Base-by-base conservation (phyloP, 2,329 filamentous ascomycete genomes). In the Aureobasidium sp. region DNA sequence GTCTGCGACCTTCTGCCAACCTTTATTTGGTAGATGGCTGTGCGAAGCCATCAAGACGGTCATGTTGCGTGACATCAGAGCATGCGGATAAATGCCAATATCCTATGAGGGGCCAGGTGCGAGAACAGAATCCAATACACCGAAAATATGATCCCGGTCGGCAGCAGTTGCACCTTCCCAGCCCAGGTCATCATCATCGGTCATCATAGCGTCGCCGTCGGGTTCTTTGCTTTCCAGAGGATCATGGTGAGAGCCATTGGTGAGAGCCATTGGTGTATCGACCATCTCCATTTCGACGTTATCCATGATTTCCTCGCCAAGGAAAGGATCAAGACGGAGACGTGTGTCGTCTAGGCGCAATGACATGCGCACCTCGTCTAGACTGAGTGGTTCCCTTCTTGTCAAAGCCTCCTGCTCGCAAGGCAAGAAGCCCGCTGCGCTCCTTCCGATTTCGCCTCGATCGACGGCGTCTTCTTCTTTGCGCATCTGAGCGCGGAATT, bases 391-490 rank as follows among this genome's bases (percentile, higher is more conserved):
- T 5, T 83, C 79, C 34, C 89, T 77, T 61, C 85, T 81, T 53
- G 80, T 80, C 14, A 86, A 84, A 50, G 85, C 84, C 64, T 86
- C 89, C 3, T 86, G 81, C 68, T 96, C 90, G 30, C 90, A 73
- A 0, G 90, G 91, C 5, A 96, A 71, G 24, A 95, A 70, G 1
- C 90, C 90, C 42, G 80, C 84, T 56, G 86, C 84, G 55, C 90
- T 87, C 59, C 88, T 79, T 16, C 79, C 74, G 1, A 94, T 67
- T 61, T 90, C 86, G 4, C 90, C 89, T n/a, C 81, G 77, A 35
- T 82, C 78, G 22, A 80, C 83, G 0, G 81, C 79, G 38, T 85
- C 79, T 65, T 95, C 90, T 67, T 96, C 90, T 41, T 76, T 75
- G 52, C 82, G 80, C 10, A 95, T 75, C 65, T 88, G 86, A 55